phyloP scores from a whole-genome alignment of 1,284 basidiomycete genomes.

The Cryptococcus jaspeensis region DNA sequence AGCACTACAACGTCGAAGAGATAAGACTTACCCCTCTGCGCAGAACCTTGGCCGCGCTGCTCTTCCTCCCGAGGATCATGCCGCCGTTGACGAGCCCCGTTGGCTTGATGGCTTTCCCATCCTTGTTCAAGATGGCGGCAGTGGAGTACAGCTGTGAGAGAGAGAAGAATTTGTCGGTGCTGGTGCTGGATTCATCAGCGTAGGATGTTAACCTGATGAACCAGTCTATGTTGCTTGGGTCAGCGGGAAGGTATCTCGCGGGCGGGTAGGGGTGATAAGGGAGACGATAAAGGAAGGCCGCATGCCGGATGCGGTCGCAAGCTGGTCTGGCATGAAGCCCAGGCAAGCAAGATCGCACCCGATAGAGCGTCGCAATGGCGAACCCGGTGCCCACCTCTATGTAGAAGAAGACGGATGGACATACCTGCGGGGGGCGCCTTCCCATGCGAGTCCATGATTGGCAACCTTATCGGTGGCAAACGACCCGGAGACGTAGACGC shows the following conservation, averaged over 20 bases:
- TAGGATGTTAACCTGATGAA: constrained; percentile 8
- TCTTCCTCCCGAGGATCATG: constrained; percentile 14
- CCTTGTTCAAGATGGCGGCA: neutral
- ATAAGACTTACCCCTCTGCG: neutral
- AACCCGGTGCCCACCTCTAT: no score
- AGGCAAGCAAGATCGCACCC: no score
- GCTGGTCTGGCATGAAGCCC: no score
- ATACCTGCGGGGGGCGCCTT: neutral
- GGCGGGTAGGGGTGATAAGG: neutral
- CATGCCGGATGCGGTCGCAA: no score
- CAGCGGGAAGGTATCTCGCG: neutral
- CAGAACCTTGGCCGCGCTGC: neutral
- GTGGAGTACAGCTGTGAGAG: constrained; percentile 1
- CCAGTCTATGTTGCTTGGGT: constrained; percentile 8
- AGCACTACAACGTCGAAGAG: no score
- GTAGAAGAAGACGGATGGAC: neutral
- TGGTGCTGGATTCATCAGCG: neutral
- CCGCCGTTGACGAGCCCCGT: constrained; percentile 7
- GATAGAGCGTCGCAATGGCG: no score
- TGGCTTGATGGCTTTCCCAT: neutral
- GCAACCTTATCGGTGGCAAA: neutral
- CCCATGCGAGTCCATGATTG: constrained; percentile 1
- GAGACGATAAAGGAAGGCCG: neutral
- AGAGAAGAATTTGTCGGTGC: constrained; percentile 5
- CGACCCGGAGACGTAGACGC: neutral